These are phyloP conservation scores for Colletotrichum coccodes DNA, from an alignment of 2,329 filamentous ascomycete species.

Conservation along the genomic window DNA sequence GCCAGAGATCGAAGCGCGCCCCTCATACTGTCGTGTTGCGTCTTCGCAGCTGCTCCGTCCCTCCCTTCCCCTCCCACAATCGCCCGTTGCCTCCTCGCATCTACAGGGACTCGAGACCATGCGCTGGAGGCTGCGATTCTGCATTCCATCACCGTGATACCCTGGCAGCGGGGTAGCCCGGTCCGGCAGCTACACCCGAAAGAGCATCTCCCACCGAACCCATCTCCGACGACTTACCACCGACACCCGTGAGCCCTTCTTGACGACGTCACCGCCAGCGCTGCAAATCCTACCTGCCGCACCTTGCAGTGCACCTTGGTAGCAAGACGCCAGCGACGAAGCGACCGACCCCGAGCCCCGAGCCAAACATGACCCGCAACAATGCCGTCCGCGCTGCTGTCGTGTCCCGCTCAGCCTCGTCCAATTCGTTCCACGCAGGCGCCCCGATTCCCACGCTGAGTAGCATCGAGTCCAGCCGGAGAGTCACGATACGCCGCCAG, in stretches of 20 bases:
- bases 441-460: constrained; percentile 55
- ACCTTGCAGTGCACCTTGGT: background rate
- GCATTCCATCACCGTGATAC: constrained; percentile 33
- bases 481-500: constrained; percentile 46
- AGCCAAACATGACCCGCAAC: constrained; percentile 16
- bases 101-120: constrained; percentile 19
- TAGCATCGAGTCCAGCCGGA: constrained; percentile 35
- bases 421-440: constrained; percentile 63
- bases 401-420: constrained; percentile 40
- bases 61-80: no score
- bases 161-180: constrained; percentile 33
- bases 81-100: background rate
- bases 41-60: background rate
- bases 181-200: constrained; percentile 30
- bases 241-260: constrained; percentile 1
- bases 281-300: background rate
- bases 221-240: constrained; percentile 24
- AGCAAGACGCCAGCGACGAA: background rate
- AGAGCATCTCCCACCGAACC: constrained; percentile 28
- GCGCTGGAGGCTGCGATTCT: constrained; percentile 29
- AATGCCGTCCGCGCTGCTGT: constrained; percentile 21
- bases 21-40: background rate
- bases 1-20: background rate
- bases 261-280: constrained; percentile 24
- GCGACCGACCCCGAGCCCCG: constrained; percentile 1